phyloP scores from a whole-genome alignment of 2,329 filamentous ascomycete genomes.

The Chaetomiaceae sp. region DNA sequence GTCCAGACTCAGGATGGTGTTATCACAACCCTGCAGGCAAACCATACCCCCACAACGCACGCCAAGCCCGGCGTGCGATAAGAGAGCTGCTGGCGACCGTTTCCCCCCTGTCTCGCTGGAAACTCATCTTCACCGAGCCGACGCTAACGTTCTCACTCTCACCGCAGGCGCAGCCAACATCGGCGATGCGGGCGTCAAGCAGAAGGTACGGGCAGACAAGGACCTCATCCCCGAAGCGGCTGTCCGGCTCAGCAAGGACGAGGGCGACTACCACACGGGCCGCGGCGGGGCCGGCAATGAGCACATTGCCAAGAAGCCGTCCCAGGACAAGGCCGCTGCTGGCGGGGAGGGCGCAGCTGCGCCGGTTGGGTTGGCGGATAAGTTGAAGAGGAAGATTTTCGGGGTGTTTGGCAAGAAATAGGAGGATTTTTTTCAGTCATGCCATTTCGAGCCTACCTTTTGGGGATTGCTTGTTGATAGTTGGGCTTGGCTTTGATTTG shows the following conservation, averaged over 20 bases:
- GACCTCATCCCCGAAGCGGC: slow-evolving; percentile 52
- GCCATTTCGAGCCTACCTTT: no score
- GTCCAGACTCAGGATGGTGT: not conserved
- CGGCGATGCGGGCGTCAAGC: slow-evolving; percentile 42
- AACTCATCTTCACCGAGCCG: not conserved
- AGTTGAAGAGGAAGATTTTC: slow-evolving; percentile 54
- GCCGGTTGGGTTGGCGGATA: slow-evolving; percentile 47
- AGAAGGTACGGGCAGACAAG: slow-evolving; percentile 43
- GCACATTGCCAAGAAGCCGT: slow-evolving; percentile 32
- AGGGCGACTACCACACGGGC: slow-evolving; percentile 52
- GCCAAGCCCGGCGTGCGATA: slow-evolving; percentile 5
- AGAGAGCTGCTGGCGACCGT: not conserved
- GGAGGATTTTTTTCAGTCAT: not conserved
- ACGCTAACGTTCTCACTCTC: not conserved
- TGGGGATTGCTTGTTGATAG: not conserved
- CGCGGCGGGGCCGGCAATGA: slow-evolving; percentile 59
- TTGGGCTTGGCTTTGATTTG: not conserved
- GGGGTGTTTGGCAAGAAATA: slow-evolving; percentile 29
- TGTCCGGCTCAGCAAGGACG: slow-evolving; percentile 44
- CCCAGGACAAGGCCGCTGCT: slow-evolving; percentile 29
- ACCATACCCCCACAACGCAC: slow-evolving; percentile 4
- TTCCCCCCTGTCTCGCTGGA: not conserved
- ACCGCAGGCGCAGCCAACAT: slow-evolving; percentile 55
- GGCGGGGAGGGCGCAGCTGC: slow-evolving; percentile 22
- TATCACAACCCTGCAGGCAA: not conserved